Conservation (phyloP, 371 early-diverging fungal genomes). For the Dinochytrium kinnereticum region DNA sequence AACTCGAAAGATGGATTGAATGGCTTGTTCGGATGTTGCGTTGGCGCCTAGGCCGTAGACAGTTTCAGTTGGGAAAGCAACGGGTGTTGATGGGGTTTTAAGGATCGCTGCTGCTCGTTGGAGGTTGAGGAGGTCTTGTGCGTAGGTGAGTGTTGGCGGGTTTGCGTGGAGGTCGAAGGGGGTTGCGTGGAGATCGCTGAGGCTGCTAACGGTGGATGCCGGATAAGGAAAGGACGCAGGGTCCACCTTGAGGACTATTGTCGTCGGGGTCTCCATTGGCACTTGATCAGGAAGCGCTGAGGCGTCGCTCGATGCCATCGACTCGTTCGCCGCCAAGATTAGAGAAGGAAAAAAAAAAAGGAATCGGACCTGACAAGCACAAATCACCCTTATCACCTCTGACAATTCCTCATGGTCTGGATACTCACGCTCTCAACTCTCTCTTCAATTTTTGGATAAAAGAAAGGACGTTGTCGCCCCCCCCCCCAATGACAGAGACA, state of each 20-base stretch:
- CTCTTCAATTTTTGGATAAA: too few species aligned
- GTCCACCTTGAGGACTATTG: constrained; percentile 11
- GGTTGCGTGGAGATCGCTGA: neutral
- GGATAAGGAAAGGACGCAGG: constrained; percentile 17
- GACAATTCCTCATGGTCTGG: too few species aligned
- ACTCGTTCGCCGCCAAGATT: neutral
- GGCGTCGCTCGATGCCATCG: neutral
- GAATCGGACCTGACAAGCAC: neutral
- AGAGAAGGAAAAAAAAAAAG: neutral
- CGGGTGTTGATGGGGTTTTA: constrained; percentile 38
- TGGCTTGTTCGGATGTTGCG: constrained; percentile 76
- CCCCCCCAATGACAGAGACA: too few species aligned
- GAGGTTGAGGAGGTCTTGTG: neutral
- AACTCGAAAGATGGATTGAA: constrained; percentile 84
- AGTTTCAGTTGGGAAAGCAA: constrained; percentile 99
- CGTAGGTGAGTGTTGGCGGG: neutral
- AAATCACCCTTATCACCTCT: neutral
- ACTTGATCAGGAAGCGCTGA: neutral
- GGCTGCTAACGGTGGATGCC: neutral
- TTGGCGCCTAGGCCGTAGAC: constrained; percentile 99
- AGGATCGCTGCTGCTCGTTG: neutral
- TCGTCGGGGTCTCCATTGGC: neutral
- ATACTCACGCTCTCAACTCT: too few species aligned
- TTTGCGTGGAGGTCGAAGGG: constrained; percentile 2
- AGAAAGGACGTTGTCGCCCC: too few species aligned